Evolutionary conservation across 768 basidiomycete genomes (phyloP).

Genomic region (Suillus clintonianus): DNA sequence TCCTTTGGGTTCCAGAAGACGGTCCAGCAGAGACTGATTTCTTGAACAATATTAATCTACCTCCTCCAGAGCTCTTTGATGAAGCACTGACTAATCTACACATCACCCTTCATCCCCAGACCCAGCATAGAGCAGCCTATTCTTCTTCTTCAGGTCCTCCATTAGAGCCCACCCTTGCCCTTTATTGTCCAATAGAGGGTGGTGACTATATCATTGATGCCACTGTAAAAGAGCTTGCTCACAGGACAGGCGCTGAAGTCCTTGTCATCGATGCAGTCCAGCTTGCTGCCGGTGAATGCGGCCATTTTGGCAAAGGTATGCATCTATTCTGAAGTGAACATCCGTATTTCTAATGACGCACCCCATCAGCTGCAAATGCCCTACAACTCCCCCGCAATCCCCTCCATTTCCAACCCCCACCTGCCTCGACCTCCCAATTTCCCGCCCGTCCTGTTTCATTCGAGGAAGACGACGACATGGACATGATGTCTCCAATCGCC

Average conservation of each 20-base stretch:
- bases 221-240: conserved; percentile 77
- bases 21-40: conserved; percentile 22
- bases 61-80: conserved; percentile 74
- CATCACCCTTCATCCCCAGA: conserved; percentile 79
- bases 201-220: conserved; percentile 81
- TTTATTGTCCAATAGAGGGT: conserved; percentile 83
- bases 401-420: conserved; percentile 57
- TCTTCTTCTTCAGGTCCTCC: conserved; percentile 52
- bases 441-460: conserved; percentile 25
- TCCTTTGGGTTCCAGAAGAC: conserved; percentile 64
- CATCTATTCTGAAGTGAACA: conserved; percentile 4
- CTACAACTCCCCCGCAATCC: conserved; percentile 75
- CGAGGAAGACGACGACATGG: conserved; percentile 51
- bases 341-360: neutral
- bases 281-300: conserved; percentile 86
- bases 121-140: conserved; percentile 73
- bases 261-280: conserved; percentile 83
- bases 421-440: conserved; percentile 23
- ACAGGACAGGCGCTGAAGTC: conserved; percentile 74
- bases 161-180: conserved; percentile 77
- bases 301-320: conserved; percentile 77
- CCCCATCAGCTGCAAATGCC: conserved; percentile 59
- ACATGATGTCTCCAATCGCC: conserved; percentile 44
- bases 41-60: conserved; percentile 42
- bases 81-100: conserved; percentile 76